These are phyloP conservation scores for Backusella luteola DNA, from an alignment of 192 early-diverging fungal species.

Conservation along the genomic window DNA sequence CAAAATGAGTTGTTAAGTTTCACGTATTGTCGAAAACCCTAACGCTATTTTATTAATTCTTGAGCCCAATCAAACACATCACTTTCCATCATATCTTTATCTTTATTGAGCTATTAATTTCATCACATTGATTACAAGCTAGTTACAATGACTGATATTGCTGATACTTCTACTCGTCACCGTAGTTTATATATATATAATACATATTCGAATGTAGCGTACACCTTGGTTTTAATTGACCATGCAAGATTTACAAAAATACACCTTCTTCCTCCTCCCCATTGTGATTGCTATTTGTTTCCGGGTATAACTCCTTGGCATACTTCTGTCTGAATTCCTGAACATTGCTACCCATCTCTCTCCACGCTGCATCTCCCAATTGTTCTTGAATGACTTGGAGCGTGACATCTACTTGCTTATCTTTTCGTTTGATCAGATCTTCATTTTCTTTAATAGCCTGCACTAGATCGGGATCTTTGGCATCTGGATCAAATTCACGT, in stretches of 20 bases:
- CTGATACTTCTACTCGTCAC: background rate
- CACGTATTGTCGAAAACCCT: background rate
- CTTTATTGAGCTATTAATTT: too few relatives aligned
- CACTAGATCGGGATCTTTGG: constrained; percentile 32
- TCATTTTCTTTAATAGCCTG: constrained; percentile 38
- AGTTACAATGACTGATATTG: background rate
- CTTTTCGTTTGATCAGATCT: constrained; percentile 31
- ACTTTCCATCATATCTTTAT: background rate
- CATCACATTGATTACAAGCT: too few relatives aligned
- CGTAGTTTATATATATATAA: background rate
- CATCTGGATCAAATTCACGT: constrained; percentile 34
- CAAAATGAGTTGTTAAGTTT: background rate
- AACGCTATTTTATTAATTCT: background rate
- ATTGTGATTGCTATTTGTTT: background rate
- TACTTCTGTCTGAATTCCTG: constrained; percentile 12
- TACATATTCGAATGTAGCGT: background rate
- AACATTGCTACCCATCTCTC: constrained; percentile 30
- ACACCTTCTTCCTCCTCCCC: background rate
- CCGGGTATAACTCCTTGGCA: background rate
- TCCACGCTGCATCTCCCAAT: constrained; percentile 29
- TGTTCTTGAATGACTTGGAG: constrained; percentile 26
- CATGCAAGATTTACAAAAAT: background rate
- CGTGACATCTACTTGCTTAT: constrained; percentile 27
- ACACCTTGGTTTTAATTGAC: background rate
- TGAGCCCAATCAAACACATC: background rate